phyloP scores from a whole-genome alignment of 2,329 filamentous ascomycete genomes.

The Annulohypoxylon truncatum region DNA sequence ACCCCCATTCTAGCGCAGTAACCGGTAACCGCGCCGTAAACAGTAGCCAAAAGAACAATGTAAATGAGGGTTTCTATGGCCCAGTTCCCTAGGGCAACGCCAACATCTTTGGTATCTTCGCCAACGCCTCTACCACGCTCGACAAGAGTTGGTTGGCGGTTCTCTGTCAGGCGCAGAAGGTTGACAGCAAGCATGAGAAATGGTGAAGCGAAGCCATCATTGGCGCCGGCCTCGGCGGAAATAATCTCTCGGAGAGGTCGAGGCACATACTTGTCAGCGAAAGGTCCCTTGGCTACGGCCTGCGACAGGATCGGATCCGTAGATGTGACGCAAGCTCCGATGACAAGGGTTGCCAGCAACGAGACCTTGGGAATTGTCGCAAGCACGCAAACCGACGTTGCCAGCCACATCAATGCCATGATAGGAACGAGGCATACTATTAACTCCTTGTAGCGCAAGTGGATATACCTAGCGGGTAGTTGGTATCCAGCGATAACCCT shows the following conservation, averaged over 20 bases:
- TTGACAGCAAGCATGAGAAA: slow-evolving; percentile 70
- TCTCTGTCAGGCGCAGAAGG: slow-evolving; percentile 65
- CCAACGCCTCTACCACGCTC: slow-evolving; percentile 54
- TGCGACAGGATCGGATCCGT: slow-evolving; percentile 73
- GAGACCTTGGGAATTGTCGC: slow-evolving; percentile 66
- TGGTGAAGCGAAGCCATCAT: slow-evolving; percentile 72
- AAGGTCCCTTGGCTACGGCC: slow-evolving; percentile 71
- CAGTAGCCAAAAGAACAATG: slow-evolving; percentile 64
- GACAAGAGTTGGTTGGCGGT: slow-evolving; percentile 44
- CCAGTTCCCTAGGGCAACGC: slow-evolving; percentile 67
- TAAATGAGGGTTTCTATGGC: slow-evolving; percentile 70
- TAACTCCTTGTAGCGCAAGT: slow-evolving; percentile 63
- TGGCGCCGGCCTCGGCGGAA: slow-evolving; percentile 70
- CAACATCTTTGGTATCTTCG: slow-evolving; percentile 62
- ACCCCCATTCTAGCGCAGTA: slow-evolving; percentile 60
- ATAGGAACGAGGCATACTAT: slow-evolving; percentile 66
- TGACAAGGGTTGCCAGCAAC: slow-evolving; percentile 65
- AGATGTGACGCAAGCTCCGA: slow-evolving; percentile 70
- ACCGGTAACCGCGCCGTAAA: slow-evolving; percentile 65
- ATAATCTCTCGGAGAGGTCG: slow-evolving; percentile 70
- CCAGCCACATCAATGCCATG: slow-evolving; percentile 73
- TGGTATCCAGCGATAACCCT: slow-evolving; percentile 70
- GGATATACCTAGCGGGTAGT: slow-evolving; percentile 67
- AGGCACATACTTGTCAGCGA: slow-evolving; percentile 70
- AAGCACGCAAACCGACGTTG: slow-evolving; percentile 66